These are phyloP conservation scores for Filosporella fistucella DNA, from an alignment of 495 filamentous ascomycete species.

Conservation along the genomic window DNA sequence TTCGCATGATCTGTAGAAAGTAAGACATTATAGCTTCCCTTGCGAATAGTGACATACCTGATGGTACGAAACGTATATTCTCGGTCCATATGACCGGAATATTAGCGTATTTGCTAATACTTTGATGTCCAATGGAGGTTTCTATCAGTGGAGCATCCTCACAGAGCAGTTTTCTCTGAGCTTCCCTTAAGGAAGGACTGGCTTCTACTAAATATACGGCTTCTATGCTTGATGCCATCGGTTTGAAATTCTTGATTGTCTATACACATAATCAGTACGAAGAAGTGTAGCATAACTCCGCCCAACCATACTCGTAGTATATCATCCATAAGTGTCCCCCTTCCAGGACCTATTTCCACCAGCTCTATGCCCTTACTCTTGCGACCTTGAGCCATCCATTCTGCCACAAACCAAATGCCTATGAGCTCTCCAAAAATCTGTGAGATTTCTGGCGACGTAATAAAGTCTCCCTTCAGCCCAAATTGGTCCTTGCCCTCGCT, in stretches of 20 bases:
- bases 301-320: conserved; percentile 70
- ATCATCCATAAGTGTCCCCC: conserved; percentile 97
- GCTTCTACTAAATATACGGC: conserved; percentile 89
- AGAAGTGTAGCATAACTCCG: too few relatives aligned
- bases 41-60: conserved; percentile 41
- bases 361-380: conserved; percentile 66
- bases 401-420: conserved; percentile 89
- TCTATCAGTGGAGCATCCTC: conserved; percentile 64
- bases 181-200: conserved; percentile 64
- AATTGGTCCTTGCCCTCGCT: conserved; percentile 72
- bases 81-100: conserved; percentile 85
- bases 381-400: conserved; percentile 90
- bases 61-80: conserved; percentile 77
- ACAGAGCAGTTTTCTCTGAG: conserved; percentile 82
- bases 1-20: conserved; percentile 31
- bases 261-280: conserved; percentile 30
- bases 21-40: background rate
- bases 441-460: conserved; percentile 95
- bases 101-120: conserved; percentile 67
- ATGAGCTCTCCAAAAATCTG: conserved; percentile 94
- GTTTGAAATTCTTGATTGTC: conserved; percentile 81
- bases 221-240: conserved; percentile 71
- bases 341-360: conserved; percentile 89
- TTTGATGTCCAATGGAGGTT: conserved; percentile 68
- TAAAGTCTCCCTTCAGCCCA: conserved; percentile 86